Percentiles rank a stretch among this genome's conserved stretches.
phyloP scores from a whole-genome alignment of 306 rosid genomes.

The Vigna nakashimae region DNA sequence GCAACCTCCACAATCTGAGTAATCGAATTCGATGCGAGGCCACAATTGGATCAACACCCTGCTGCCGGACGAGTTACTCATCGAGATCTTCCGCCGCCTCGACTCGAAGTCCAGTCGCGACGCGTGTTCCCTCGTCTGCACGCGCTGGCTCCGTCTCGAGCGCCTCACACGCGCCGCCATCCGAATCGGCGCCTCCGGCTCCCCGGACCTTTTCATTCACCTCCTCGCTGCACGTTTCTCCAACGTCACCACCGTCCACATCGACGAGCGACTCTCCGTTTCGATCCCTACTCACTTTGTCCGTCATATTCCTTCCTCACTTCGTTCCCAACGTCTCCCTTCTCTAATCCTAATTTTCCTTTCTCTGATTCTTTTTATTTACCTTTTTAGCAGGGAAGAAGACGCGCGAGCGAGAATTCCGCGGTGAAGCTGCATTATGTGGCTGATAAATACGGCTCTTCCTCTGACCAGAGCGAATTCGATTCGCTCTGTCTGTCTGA shows the following conservation, averaged over 20 bases:
- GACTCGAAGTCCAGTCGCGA: constrained; percentile 76
- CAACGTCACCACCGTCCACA: constrained; percentile 65
- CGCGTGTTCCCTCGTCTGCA: constrained; percentile 88
- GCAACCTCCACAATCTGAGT: neutral
- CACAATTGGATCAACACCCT: constrained; percentile 74
- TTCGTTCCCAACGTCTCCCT: neutral
- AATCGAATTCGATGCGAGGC: constrained; percentile 57
- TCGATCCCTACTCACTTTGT: constrained; percentile 65
- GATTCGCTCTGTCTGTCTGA: constrained; percentile 75
- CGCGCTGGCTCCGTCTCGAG: constrained; percentile 87
- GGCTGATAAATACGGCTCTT: constrained; percentile 48
- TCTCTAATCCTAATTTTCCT: neutral
- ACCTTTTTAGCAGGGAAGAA: constrained; percentile 56
- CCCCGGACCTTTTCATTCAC: constrained; percentile 66
- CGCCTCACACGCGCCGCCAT: constrained; percentile 77
- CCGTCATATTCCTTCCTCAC: neutral
- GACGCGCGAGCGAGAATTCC: constrained; percentile 43
- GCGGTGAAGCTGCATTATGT: constrained; percentile 46
- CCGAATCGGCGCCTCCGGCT: constrained; percentile 80
- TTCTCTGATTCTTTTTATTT: neutral
- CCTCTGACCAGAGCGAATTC: constrained; percentile 51
- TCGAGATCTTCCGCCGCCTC: constrained; percentile 72
- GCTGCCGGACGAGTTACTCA: constrained; percentile 83
- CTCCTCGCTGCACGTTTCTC: constrained; percentile 73
- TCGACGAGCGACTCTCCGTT: constrained; percentile 79